Evolutionary conservation across 768 basidiomycete species (phyloP).

Genomic region (Suillus decipiens): DNA sequence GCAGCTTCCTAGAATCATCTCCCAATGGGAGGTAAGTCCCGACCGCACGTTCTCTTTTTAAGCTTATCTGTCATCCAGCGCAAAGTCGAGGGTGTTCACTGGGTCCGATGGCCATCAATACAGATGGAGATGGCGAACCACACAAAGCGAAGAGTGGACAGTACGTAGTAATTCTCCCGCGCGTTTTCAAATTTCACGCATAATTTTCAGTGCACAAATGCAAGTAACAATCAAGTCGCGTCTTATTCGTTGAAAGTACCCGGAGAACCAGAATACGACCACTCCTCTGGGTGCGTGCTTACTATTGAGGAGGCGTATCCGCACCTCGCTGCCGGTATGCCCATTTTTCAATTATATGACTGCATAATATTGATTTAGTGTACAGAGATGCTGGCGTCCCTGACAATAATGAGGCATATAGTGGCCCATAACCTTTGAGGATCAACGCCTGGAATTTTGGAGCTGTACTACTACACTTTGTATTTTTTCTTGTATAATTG

Average conservation of each 20-base stretch:
- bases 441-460: neutral
- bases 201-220: constrained; percentile 53
- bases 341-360: neutral
- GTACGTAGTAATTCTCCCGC: constrained; percentile 38
- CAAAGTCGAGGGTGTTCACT: constrained; percentile 50
- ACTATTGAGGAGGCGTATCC: constrained; percentile 63
- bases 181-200: neutral
- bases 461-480: constrained; percentile 13
- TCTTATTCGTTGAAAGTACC: constrained; percentile 58
- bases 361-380: constrained; percentile 16
- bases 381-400: constrained; percentile 59
- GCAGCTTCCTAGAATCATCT: constrained; percentile 50
- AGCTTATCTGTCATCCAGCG: constrained; percentile 32
- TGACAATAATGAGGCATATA: constrained; percentile 68
- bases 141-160: constrained; percentile 62
- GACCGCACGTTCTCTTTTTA: constrained; percentile 6
- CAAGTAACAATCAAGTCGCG: constrained; percentile 52
- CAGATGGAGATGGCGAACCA: constrained; percentile 53
- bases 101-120: constrained; percentile 65
- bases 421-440: constrained; percentile 39
- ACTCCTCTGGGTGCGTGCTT: constrained; percentile 62
- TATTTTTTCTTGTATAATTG: constrained; percentile 5
- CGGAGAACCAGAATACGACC: constrained; percentile 53
- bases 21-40: constrained; percentile 43
- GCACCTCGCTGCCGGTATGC: constrained; percentile 56